Evolutionary conservation across 371 early-diverging fungal species (phyloP), one percentile per base, ranked within the genome.

Genomic region (Mortierella sp.): DNA sequence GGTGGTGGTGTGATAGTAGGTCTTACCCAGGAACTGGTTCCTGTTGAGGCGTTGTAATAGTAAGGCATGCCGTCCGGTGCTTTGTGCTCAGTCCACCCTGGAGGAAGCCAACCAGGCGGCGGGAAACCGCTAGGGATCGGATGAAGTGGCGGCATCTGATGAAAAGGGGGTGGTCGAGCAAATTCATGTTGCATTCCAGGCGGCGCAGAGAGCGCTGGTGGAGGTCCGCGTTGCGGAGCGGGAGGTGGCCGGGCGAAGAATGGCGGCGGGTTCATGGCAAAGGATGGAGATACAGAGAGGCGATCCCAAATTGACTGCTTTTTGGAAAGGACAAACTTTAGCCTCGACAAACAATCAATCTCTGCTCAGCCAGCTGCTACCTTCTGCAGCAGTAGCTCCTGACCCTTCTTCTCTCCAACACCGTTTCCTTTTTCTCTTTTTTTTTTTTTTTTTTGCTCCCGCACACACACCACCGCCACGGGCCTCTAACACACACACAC

Each of bases 11-110:
- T 52, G 50, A 75, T 53, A 15, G 69, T 61, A 11, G 90, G 90
- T 57, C 83, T 83, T 19, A 84, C 69, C 90, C 90, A 90, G 4
- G 87, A 80, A 61, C 86, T 90, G 64, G 81, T 75, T 5, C 86
- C 82, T 7, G 88, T 87, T 7, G 81, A 51, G 0, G 87, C 80
- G 60, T 89, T 88, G 66, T 88, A 89, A 75, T 84, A 90, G 43
- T 90, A 90, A 18, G 85, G 68, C 62, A 83, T 84, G 6, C 89
- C 90, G 29, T 83, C 83, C 6, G 87, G 86, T 18, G 89, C 87
- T 37, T 77, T 81, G 57, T 89, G 84, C 59, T 90, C 89, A 26
- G 84, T 81, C 90, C 90, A 90, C 16, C 88, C 90, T 58, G 84
- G 79, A 43, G 90, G 90, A 37, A 89, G 62, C 57, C 57, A 55